Evolutionary conservation across 2,329 filamentous ascomycete species (phyloP).

Genomic region (Fusarium penzigii): DNA sequence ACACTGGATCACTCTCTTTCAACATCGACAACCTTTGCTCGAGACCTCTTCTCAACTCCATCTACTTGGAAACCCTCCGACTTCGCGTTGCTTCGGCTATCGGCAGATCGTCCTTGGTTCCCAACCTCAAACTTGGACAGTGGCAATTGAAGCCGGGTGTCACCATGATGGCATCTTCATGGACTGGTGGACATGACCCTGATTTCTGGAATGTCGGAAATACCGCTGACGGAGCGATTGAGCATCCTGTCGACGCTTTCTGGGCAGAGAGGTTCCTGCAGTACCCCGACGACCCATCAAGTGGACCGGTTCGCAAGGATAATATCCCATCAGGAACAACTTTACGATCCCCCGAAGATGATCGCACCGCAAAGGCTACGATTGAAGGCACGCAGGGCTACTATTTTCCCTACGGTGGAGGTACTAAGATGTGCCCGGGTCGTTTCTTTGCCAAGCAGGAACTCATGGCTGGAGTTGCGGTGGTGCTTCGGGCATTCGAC

Average conservation of each 20-base stretch:
- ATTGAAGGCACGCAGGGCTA: constrained; percentile 30
- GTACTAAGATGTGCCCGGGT: constrained; percentile 36
- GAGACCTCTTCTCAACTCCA: constrained; percentile 34
- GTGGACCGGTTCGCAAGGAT: constrained; percentile 13
- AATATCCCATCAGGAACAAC: background rate
- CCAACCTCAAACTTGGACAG: constrained; percentile 22
- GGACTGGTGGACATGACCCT: constrained; percentile 12
- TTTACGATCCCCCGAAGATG: constrained; percentile 3
- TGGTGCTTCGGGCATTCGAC: constrained; percentile 34
- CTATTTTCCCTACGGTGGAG: constrained; percentile 39
- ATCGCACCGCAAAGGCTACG: background rate
- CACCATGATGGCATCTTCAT: constrained; percentile 16
- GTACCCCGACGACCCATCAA: constrained; percentile 17
- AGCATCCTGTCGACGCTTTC: constrained; percentile 19
- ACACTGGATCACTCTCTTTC: constrained; percentile 6
- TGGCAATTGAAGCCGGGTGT: constrained; percentile 19
- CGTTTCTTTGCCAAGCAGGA: constrained; percentile 39
- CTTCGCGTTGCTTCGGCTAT: constrained; percentile 25
- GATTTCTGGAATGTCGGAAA: constrained; percentile 23
- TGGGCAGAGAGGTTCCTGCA: constrained; percentile 28
- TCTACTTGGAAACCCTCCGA: constrained; percentile 38
- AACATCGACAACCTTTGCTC: constrained; percentile 22
- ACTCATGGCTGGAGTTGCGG: constrained; percentile 31
- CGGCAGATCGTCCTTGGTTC: constrained; percentile 15
- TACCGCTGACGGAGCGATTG: background rate